A percentile compares a stretch with the other conserved stretches of the same genome.
These are phyloP conservation scores for Dioscorea dumetorum DNA, from an alignment of 106 monocot species.

Conservation along the genomic window DNA sequence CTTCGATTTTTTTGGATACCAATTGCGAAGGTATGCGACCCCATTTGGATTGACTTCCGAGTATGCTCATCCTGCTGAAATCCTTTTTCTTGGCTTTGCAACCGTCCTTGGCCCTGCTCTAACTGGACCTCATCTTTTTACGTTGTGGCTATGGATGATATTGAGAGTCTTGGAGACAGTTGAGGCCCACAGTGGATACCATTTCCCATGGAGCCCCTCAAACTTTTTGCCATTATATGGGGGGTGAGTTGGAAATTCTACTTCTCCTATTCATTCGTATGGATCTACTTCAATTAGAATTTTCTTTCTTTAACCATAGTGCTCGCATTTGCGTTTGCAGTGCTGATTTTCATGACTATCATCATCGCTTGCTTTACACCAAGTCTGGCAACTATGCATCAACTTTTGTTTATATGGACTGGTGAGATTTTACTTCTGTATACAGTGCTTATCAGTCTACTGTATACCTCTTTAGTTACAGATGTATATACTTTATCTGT, in stretches of 20 bases:
- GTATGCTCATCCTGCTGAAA: constrained; percentile 95
- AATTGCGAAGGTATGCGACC: constrained; percentile 57
- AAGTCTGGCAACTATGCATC: constrained; percentile 76
- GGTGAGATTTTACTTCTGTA: constrained; percentile 21
- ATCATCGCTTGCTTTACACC: constrained; percentile 81
- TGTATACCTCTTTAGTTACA: neutral
- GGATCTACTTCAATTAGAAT: neutral
- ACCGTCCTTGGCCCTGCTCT: constrained; percentile 84
- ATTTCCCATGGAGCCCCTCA: constrained; percentile 94
- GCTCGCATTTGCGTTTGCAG: constrained; percentile 17
- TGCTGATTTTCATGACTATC: constrained; percentile 77
- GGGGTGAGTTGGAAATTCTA: constrained; percentile 41
- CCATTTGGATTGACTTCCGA: constrained; percentile 94
- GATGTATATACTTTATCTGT: neutral
- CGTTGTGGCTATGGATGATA: constrained; percentile 91
- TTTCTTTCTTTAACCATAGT: constrained; percentile 1
- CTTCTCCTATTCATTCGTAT: neutral
- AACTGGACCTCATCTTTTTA: constrained; percentile 81
- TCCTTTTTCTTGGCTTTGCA: constrained; percentile 87
- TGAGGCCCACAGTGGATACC: constrained; percentile 87
- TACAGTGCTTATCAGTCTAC: neutral
- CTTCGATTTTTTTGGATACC: neutral
- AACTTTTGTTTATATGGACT: constrained; percentile 77
- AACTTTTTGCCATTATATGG: constrained; percentile 90
- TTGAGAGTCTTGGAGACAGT: constrained; percentile 91